Conservation (phyloP, 2,329 filamentous ascomycete genomes). For the Cordyceps fumosorosea region DNA sequence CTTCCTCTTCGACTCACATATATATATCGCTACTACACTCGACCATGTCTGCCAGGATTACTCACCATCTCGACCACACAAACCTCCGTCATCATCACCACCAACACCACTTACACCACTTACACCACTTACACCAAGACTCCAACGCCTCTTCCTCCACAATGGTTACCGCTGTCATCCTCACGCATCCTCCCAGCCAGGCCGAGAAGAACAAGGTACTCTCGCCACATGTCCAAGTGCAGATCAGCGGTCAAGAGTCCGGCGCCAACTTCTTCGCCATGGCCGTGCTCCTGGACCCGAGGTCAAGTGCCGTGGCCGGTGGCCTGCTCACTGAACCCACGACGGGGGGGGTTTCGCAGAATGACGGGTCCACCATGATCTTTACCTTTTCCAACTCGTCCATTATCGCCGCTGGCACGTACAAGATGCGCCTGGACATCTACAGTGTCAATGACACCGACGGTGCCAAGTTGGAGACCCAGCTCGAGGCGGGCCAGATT, state of each 20-base stretch:
- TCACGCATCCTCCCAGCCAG: slow-evolving; percentile 21
- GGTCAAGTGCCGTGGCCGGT: slow-evolving; percentile 16
- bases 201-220: slow-evolving; percentile 16
- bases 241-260: slow-evolving; percentile 13
- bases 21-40: neutral
- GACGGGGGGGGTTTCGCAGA: slow-evolving; percentile 15
- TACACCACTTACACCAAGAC: neutral
- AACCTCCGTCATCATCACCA: neutral
- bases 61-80: neutral
- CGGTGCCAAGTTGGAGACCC: slow-evolving; percentile 14
- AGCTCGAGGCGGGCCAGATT: slow-evolving; percentile 17
- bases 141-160: neutral
- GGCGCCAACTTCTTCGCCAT: slow-evolving; percentile 23
- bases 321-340: slow-evolving; percentile 17
- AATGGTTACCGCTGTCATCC: slow-evolving; percentile 17
- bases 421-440: slow-evolving; percentile 23
- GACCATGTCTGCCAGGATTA: slow-evolving; percentile 6
- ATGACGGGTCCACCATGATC: slow-evolving; percentile 15
- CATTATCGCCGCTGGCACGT: slow-evolving; percentile 19
- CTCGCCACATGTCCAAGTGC: slow-evolving; percentile 20
- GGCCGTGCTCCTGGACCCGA: slow-evolving; percentile 18
- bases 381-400: slow-evolving; percentile 23
- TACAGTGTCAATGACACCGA: slow-evolving; percentile 18
- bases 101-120: neutral
- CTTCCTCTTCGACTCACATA: neutral